Percentiles rank a stretch among this genome's conserved stretches.
These are phyloP conservation scores for Tetradesmus lagerheimii DNA, from an alignment of 139 green algal genomes.

Conservation along the genomic window DNA sequence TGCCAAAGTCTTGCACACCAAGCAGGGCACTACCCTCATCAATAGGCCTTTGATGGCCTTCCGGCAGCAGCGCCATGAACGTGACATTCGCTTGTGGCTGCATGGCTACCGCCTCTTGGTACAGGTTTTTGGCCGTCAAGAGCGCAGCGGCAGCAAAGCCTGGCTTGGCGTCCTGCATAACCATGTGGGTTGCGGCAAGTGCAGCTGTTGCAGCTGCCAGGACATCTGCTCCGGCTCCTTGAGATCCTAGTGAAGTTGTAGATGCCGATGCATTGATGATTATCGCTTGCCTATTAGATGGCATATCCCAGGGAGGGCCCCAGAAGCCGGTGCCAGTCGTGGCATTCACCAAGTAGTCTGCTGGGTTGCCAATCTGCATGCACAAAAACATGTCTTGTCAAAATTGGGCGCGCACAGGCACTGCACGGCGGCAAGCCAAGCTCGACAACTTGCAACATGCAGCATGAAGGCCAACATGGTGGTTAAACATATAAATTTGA, in stretches of 20 bases:
- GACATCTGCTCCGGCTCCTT: constrained; percentile 25
- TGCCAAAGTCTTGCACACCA: constrained; percentile 26
- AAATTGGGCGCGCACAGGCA: no score
- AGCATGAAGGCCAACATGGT: no score
- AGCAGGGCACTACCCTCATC: not conserved
- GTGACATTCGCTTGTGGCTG: constrained; percentile 10
- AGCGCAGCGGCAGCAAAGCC: not conserved
- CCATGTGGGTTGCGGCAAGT: not conserved
- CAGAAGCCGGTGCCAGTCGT: constrained; percentile 6
- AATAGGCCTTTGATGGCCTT: not conserved
- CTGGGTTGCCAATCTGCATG: constrained; percentile 31
- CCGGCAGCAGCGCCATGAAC: not conserved
- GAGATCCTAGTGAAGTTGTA: not conserved
- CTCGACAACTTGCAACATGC: no score
- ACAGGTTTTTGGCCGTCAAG: not conserved
- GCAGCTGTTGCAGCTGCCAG: constrained; percentile 34
- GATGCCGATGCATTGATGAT: not conserved
- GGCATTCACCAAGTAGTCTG: constrained; percentile 7
- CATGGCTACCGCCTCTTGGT: not conserved
- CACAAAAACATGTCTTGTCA: not conserved
- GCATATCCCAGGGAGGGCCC: constrained; percentile 13
- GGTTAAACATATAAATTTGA: no score
- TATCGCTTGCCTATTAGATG: not conserved
- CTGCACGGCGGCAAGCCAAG: no score
- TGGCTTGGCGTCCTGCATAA: not conserved